Evolutionary conservation across 306 rosid species (phyloP), one percentile per base, ranked within the genome.

Genomic region (Erythrophleum fordii): DNA sequence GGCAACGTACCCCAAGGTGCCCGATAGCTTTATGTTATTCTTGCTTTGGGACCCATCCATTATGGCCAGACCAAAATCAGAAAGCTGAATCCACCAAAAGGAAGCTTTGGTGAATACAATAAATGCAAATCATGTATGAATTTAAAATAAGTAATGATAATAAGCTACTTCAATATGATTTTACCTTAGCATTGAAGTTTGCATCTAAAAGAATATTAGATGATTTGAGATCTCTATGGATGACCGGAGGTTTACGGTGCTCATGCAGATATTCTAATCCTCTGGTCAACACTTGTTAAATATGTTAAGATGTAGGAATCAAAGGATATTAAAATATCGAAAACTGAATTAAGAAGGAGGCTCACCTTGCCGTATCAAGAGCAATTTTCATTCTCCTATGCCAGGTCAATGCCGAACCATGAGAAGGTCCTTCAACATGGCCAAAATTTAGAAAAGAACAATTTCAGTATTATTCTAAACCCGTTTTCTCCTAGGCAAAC

Each of bases 201-300:
- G 88, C 88, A 84, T 93, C 99, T 77, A 95, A 87, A 76, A 95
- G 99, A 82, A 95, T 89, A 89, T 95, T 93, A 65, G 99, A 93
- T 67, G 99, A 87, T 87, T 95, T 95, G 90, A 95, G 90, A 85
- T 95, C 99, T 86, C 98, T 90, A 83, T 93, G 98, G 79, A 95
- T 95, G 83, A 95, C 96, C 4, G 87, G 69, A 58, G 98, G 99
- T 69, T 82, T 71, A 87, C 96, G 93, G 78, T 92, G 91, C 86
- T 95, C 97, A 46, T 95, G 99, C 29, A 95, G 88, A 81, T 93
- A 90, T 77, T 95, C 98, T 79, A 95, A 87, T 82, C 91, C 99
- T 87, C 99, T 95, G 91, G 59, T 83, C 86, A 95, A 72, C 35
- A 85, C 23, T 52, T 34, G 44, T 20, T 59, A 76, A 81, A 72